Percentiles rank a stretch among this genome's conserved stretches.
These are phyloP conservation scores for Lolium multiflorum DNA, from an alignment of 176 grass and related monocot species.

Conservation along the genomic window DNA sequence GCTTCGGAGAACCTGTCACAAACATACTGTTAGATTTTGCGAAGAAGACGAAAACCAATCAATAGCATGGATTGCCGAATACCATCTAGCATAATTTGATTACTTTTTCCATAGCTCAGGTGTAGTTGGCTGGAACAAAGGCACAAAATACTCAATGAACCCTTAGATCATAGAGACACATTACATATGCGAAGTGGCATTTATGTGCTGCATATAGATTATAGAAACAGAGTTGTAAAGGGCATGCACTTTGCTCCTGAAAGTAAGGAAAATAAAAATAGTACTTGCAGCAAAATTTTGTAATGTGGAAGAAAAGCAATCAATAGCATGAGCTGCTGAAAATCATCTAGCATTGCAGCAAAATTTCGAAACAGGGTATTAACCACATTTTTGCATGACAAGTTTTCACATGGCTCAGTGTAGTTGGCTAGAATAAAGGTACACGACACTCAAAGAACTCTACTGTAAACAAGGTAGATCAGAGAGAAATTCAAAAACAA, in stretches of 20 bases:
- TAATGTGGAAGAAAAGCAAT: no score
- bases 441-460: background rate
- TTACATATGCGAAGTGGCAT: background rate
- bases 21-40: background rate
- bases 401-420: no score
- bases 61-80: background rate
- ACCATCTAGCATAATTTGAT: background rate
- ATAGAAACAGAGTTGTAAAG: background rate
- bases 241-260: background rate
- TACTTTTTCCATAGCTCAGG: background rate
- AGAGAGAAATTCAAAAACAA: no score
- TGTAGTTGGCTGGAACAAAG: background rate
- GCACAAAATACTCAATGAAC: background rate
- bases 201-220: background rate
- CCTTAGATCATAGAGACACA: background rate
- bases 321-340: no score
- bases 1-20: slow-evolving; percentile 45
- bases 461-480: background rate
- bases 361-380: no score
- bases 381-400: no score
- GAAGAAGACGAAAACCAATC: background rate
- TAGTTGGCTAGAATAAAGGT: no score
- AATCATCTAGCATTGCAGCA: no score
- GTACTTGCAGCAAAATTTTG: background rate
- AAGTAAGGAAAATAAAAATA: background rate